Percentiles rank a stretch among this genome's conserved stretches.
Evolutionary conservation across 352 stramenopile species (phyloP).

Genomic region (Globisporangium heterothallicum): DNA sequence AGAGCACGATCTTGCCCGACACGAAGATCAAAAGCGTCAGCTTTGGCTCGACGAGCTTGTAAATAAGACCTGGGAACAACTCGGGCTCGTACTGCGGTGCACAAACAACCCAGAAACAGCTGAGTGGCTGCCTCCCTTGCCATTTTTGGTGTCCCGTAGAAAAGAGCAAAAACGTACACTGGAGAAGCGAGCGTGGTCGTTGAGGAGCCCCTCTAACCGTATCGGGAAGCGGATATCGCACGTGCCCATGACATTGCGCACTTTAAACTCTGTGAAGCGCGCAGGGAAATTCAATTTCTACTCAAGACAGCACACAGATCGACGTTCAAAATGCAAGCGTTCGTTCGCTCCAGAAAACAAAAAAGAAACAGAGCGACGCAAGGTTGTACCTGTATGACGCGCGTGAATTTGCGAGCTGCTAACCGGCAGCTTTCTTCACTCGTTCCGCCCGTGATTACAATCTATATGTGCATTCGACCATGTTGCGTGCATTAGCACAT

Average conservation of each 20-base stretch:
- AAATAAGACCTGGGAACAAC: constrained; percentile 99
- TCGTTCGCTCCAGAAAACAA: too few relatives aligned
- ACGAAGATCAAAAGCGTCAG: constrained; percentile 99
- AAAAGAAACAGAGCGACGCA: not conserved
- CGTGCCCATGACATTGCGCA: constrained; percentile 98
- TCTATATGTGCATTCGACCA: too few relatives aligned
- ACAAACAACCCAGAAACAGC: not conserved
- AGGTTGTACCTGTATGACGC: constrained; percentile 66
- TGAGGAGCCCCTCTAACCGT: constrained; percentile 96
- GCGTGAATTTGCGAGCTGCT: constrained; percentile 82
- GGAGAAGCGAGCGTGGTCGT: constrained; percentile 93
- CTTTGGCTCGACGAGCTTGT: constrained; percentile 95
- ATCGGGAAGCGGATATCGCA: constrained; percentile 98
- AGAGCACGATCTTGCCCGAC: constrained; percentile 98
- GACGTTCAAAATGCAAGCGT: not conserved
- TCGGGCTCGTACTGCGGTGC: constrained; percentile 94
- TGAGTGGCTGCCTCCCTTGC: too few relatives aligned
- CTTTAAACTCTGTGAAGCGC: constrained; percentile 87
- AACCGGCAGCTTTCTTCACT: constrained; percentile 80
- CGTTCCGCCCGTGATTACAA: constrained; percentile 81
- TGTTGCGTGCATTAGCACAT: not conserved
- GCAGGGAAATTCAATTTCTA: constrained; percentile 88
- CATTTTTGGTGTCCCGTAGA: not conserved
- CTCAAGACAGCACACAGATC: not conserved
- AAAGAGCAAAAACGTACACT: constrained; percentile 76